phyloP scores from a whole-genome alignment of 202 grass and related monocot species.

The Miscanthus sacchariflorus region DNA sequence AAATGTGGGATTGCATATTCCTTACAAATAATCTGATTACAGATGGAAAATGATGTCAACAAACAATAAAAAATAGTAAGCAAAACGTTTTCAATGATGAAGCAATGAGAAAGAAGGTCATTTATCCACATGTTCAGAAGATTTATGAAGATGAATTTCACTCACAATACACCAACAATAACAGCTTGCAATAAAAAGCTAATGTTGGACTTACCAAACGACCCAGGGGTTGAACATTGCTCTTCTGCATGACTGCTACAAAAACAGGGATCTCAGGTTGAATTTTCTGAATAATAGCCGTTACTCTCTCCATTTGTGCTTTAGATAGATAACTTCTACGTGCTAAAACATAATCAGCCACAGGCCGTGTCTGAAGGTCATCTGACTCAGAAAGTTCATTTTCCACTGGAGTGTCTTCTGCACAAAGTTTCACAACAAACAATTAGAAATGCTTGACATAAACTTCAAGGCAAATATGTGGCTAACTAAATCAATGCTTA shows the following conservation, averaged over 20 bases:
- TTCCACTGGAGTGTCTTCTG: slow-evolving; percentile 20
- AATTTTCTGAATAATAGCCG: slow-evolving; percentile 15
- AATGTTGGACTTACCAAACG: not conserved
- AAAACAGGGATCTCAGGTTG: slow-evolving; percentile 33
- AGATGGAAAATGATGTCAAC: slow-evolving; percentile 29
- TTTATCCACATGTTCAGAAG: slow-evolving; percentile 8
- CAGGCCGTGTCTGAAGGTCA: slow-evolving; percentile 13
- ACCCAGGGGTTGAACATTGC: not conserved
- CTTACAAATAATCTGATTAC: slow-evolving; percentile 43
- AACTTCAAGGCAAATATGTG: not conserved
- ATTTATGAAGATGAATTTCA: not conserved
- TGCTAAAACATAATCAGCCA: slow-evolving; percentile 30
- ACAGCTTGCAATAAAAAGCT: not conserved
- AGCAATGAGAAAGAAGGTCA: not conserved
- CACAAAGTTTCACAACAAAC: slow-evolving; percentile 14
- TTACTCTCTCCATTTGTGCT: slow-evolving; percentile 34
- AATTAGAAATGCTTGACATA: not conserved
- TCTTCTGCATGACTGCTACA: slow-evolving; percentile 36
- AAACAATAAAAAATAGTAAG: not conserved
- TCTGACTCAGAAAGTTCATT: slow-evolving; percentile 5
- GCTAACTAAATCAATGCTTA: not conserved
- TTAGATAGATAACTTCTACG: not conserved
- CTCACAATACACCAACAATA: slow-evolving; percentile 24
- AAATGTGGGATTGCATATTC: slow-evolving; percentile 46
- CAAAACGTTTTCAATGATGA: not conserved